These are phyloP conservation scores for Coprinopsis sp. DNA, from an alignment of 768 basidiomycete species.

Conservation along the genomic window DNA sequence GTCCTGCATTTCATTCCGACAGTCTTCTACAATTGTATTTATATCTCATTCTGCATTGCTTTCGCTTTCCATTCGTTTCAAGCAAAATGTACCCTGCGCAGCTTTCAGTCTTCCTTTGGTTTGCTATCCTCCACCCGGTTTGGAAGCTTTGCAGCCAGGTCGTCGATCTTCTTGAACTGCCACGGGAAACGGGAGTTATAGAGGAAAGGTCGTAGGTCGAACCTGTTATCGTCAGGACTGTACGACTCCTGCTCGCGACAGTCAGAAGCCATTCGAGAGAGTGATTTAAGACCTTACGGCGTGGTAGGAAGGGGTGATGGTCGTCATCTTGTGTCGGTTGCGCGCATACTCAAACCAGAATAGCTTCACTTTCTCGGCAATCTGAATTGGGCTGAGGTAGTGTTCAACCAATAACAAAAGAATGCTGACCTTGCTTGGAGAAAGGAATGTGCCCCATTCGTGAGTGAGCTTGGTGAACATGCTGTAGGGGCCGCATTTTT, in stretches of 20 bases:
- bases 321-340: slow-evolving; percentile 99
- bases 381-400: slow-evolving; percentile 40
- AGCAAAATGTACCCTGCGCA: background rate
- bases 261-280: background rate
- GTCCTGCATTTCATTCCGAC: background rate
- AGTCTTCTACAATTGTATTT: slow-evolving; percentile 16
- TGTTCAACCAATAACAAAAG: background rate
- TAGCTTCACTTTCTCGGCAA: slow-evolving; percentile 93
- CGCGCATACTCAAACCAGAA: slow-evolving; percentile 97
- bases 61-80: background rate
- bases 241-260: slow-evolving; percentile 73
- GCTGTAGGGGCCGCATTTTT: slow-evolving; percentile 97
- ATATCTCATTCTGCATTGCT: slow-evolving; percentile 9
- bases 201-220: slow-evolving; percentile 93
- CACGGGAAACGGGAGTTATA: slow-evolving; percentile 94
- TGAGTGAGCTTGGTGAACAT: slow-evolving; percentile 94
- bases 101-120: background rate
- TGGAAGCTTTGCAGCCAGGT: slow-evolving; percentile 72
- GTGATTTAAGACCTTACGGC: slow-evolving; percentile 54
- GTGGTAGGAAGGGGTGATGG: slow-evolving; percentile 89
- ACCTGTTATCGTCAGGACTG: slow-evolving; percentile 95
- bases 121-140: slow-evolving; percentile 27
- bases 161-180: slow-evolving; percentile 96
- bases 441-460: slow-evolving; percentile 86
- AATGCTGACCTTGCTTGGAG: slow-evolving; percentile 65